Evolutionary conservation across 129 eudicot species (phyloP).

Genomic region (Centella asiatica): DNA sequence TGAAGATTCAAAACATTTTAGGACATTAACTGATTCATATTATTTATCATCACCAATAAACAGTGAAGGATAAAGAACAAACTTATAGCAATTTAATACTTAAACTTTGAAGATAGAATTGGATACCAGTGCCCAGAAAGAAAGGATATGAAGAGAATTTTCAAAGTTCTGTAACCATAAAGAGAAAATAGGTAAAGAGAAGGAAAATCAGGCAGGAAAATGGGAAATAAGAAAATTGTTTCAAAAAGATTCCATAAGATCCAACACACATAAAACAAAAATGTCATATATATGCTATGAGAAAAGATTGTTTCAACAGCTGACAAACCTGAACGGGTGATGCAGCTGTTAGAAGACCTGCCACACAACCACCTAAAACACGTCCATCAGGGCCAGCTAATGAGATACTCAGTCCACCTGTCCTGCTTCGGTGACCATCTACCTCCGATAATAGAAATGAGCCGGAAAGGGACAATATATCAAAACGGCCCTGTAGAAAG

Average conservation of each 20-base stretch:
- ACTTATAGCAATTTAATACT: no score
- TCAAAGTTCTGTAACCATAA: no score
- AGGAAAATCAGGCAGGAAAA: neutral
- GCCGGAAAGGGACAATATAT: constrained; percentile 67
- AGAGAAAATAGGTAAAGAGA: no score
- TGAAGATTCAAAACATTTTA: no score
- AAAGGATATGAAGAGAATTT: no score
- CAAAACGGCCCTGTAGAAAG: constrained; percentile 63
- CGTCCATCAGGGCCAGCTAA: constrained; percentile 59
- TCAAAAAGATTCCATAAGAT: neutral
- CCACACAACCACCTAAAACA: constrained; percentile 60
- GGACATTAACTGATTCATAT: no score
- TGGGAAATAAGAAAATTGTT: no score
- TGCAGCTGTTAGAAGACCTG: constrained; percentile 53
- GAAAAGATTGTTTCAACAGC: constrained; percentile 1
- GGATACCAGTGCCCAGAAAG: no score
- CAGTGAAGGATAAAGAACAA: no score
- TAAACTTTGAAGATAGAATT: no score
- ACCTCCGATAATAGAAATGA: constrained; percentile 60
- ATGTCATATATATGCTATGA: neutral
- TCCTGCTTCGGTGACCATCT: constrained; percentile 63
- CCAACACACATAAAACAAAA: neutral
- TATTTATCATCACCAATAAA: no score
- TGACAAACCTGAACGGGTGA: constrained; percentile 51
- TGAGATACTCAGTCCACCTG: constrained; percentile 58